Evolutionary conservation across 1,284 basidiomycete genomes (phyloP), one percentile per base, ranked within the genome.

Genomic region (Pterulicium gracile): DNA sequence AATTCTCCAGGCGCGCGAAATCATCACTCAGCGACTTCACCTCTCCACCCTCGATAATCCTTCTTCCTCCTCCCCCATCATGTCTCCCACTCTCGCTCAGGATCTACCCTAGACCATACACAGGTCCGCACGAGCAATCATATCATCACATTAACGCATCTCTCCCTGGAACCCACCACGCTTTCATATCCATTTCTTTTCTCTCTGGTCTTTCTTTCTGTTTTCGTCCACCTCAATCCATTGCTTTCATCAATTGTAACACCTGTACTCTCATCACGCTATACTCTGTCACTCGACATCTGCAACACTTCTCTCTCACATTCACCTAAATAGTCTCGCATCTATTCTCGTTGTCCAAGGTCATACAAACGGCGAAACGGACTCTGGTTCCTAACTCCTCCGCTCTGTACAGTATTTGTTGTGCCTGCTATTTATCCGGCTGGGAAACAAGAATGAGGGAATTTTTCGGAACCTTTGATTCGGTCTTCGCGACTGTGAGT

Each of bases 261-360:
- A 46, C 44, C 27, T 45, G 44, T 22, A 45, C 43, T 43, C 42
- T 46, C 45, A 46, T n/a, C 44, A 18, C 21, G 19, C 45, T 24
- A 44, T 23, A 45, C 23, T 41, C 24, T 45, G 13, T 43, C 44
- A 22, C 45, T 13, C 43, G 45, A 41, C 44, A 24, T 44, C 18
- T 20, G 5, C 40, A n/a, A 35, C 42, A 17, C 14, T 20, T 45
- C 42, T 45, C 45, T 45, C 44, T 46, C 12, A 19, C 46, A 47
- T 19, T 42, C 20, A 21, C 24, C 24, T 47, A 24, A 45, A 24
- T 44, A 27, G 21, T 15, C 20, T 15, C 15, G 15, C 43, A 43
- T 17, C 14, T 20, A n/a, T 4, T 19, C 35, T 13, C 46, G 19
- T 44, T 47, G 46, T 42, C 46, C 47, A n/a, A n/a, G n/a, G n/a